Evolutionary conservation across 2,329 filamentous ascomycete genomes (phyloP), one percentile per base, ranked within the genome.

Genomic region (Simplicillium sp.): DNA sequence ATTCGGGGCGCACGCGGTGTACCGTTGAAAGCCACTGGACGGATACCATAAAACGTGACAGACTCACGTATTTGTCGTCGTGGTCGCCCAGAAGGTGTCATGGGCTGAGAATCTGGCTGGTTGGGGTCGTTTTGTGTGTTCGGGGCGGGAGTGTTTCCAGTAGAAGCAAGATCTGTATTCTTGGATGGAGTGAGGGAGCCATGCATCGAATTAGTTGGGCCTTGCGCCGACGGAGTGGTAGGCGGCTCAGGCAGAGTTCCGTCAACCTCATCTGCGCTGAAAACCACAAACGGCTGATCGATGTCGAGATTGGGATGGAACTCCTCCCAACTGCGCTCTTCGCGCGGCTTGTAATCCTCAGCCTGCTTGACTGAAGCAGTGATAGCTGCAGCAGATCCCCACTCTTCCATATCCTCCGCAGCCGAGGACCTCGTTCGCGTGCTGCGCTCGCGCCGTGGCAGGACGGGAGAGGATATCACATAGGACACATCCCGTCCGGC

Each of bases 301-400:
- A 96, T 88, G 64, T 97, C 89, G 39, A 98, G 76, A 53, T 96
- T 87, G 0, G 87, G 88, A 61, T 98, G 92, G 49, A 97, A 97
- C 59, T 98, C 92, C 55, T 96, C 89, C 88, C 90, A 98, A 39
- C 87, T 87, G 47, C 90, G 81, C 66, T 98, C 92, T 64, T 98
- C 92, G 55, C 92, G 77, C 28, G 92, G 92, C 60, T 98, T 98
- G 65, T 97, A 97, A 38, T 90, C 89, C 67, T 97, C 92, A 53
- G 81, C 89, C 57, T 95, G 88, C 50, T 87, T 86, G 44, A 92
- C 84, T 4, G 85, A 84, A 6, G 87, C 88, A 38, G 89, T 87
- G 17, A 89, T 86, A 20, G 88, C 88, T 11, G 90, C 87, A n/a
- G 83, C 87, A 36, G 86, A 90, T 52, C 83, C 87, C 62, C 85